A percentile compares a stretch with the other conserved stretches of the same genome.
phyloP scores from a whole-genome alignment of 768 basidiomycete species.

The Mycena vitilis region DNA sequence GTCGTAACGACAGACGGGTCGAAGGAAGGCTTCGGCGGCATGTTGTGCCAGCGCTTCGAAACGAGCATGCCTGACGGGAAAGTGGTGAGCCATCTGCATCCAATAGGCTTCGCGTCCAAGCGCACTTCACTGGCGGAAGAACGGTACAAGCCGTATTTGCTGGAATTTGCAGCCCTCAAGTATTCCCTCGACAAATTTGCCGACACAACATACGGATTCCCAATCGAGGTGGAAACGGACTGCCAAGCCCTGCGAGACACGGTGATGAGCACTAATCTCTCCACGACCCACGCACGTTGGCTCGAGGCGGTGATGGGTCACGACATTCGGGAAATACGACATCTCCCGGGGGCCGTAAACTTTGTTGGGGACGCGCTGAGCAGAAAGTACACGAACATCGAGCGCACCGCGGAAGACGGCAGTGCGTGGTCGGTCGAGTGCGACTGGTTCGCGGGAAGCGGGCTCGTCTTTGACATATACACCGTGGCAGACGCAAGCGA shows the following conservation, averaged over 20 bases:
- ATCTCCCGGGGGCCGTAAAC: slow-evolving; percentile 37
- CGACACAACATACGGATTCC: slow-evolving; percentile 39
- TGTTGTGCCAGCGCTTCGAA: slow-evolving; percentile 39
- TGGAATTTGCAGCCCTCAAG: slow-evolving; percentile 43
- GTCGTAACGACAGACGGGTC: slow-evolving; percentile 44
- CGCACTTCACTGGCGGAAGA: slow-evolving; percentile 45
- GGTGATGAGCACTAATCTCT: slow-evolving; percentile 36
- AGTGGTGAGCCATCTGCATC: slow-evolving; percentile 36
- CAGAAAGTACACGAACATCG: slow-evolving; percentile 23
- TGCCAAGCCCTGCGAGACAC: slow-evolving; percentile 39
- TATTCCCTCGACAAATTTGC: slow-evolving; percentile 35
- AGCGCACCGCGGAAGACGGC: slow-evolving; percentile 5
- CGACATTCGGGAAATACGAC: slow-evolving; percentile 36
- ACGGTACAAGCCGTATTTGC: slow-evolving; percentile 44
- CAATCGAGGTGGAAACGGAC: slow-evolving; percentile 32
- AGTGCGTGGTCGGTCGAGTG: slow-evolving; percentile 37
- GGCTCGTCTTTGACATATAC: slow-evolving; percentile 33
- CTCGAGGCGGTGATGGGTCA: slow-evolving; percentile 40
- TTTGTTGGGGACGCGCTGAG: slow-evolving; percentile 39
- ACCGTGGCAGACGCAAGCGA: too few species aligned
- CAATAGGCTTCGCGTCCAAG: slow-evolving; percentile 48
- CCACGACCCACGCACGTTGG: slow-evolving; percentile 41
- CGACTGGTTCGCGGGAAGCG: slow-evolving; percentile 39
- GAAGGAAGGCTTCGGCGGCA: slow-evolving; percentile 42
- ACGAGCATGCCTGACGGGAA: slow-evolving; percentile 29